phyloP scores from a whole-genome alignment of 805 yeast species.

The Isabelozyma gotoi region DNA sequence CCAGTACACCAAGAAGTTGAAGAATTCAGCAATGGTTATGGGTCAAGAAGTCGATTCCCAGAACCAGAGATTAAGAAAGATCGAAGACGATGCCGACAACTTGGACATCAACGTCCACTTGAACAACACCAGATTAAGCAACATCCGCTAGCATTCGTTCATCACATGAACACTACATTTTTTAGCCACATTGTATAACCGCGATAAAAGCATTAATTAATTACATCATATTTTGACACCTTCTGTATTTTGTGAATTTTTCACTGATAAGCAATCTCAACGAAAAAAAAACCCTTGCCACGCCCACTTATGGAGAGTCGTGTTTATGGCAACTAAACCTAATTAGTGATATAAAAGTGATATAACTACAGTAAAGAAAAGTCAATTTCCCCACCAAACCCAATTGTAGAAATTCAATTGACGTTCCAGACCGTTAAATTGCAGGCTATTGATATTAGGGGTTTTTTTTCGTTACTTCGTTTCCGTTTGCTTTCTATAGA shows the following conservation, averaged over 20 bases:
- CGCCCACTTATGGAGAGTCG: neutral
- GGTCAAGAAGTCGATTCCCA: constrained; percentile 79
- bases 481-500: no score
- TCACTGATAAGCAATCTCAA: neutral
- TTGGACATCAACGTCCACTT: constrained; percentile 81
- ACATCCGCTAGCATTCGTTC: constrained; percentile 39
- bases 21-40: constrained; percentile 68
- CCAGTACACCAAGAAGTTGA: constrained; percentile 66
- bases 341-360: no score
- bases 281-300: no score
- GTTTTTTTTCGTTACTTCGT: no score
- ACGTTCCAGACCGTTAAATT: no score
- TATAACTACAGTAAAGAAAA: no score
- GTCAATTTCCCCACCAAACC: no score
- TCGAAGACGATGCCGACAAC: constrained; percentile 82
- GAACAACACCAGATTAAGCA: constrained; percentile 66
- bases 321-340: no score
- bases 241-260: neutral
- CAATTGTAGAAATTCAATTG: neutral
- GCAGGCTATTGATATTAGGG: no score
- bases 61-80: constrained; percentile 66
- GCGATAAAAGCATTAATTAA: no score
- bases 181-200: neutral
- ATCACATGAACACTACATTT: neutral
- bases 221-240: neutral